Percentiles rank a stretch among this genome's conserved stretches.
phyloP scores from a whole-genome alignment of 106 monocot genomes.

The Cymbidium sinense region DNA sequence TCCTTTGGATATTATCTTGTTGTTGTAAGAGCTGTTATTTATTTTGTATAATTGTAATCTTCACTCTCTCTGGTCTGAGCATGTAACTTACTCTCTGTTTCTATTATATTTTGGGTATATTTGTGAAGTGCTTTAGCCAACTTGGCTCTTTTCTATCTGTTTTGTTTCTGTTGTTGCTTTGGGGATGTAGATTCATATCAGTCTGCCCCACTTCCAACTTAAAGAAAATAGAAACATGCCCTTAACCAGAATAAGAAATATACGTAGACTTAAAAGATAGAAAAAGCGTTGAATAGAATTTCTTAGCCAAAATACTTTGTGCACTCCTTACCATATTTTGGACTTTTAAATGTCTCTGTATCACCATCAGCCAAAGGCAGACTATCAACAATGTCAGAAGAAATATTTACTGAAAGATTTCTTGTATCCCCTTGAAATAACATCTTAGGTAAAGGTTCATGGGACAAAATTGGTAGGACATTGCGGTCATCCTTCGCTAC shows the following conservation, averaged over 20 bases:
- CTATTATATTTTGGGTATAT: no score
- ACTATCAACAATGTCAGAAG: slow-evolving; percentile 9
- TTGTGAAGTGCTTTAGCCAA: no score
- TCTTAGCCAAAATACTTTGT: not conserved
- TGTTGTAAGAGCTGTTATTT: no score
- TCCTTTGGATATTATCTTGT: no score
- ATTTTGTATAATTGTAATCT: no score
- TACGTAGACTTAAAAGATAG: not conserved
- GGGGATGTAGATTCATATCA: no score
- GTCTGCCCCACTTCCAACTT: not conserved
- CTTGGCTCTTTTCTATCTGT: no score
- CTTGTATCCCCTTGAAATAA: slow-evolving; percentile 14
- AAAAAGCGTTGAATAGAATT: not conserved
- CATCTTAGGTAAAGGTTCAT: slow-evolving; percentile 45
- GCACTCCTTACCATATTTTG: slow-evolving; percentile 12
- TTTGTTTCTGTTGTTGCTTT: no score
- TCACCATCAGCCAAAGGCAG: slow-evolving; percentile 6
- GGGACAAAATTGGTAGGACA: slow-evolving; percentile 33
- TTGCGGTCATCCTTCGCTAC: slow-evolving; percentile 12
- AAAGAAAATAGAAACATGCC: no score
- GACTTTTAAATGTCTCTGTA: not conserved
- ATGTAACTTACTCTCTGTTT: no score
- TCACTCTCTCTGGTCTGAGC: no score
- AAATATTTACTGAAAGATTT: slow-evolving; percentile 15
- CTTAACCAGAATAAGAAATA: not conserved